phyloP scores from a whole-genome alignment of 2,329 filamentous ascomycete species.

The Phialocephala subalpina region DNA sequence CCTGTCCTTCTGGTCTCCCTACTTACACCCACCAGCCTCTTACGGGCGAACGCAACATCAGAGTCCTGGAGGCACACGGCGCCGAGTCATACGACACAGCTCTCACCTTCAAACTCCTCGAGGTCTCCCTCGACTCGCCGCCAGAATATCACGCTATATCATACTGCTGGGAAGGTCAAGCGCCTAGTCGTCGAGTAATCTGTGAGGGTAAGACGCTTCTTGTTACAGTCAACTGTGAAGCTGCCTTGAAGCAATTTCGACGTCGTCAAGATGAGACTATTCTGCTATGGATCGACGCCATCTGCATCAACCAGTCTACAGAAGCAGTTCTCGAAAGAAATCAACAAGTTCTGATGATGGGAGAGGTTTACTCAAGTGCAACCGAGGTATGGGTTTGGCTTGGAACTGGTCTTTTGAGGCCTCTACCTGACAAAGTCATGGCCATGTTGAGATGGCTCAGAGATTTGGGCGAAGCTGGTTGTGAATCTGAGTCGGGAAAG shows the following conservation, averaged over 20 bases:
- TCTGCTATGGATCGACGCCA: slow-evolving; percentile 11
- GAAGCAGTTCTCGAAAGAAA: slow-evolving; percentile 7
- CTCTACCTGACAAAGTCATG: background rate
- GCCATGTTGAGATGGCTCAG: background rate
- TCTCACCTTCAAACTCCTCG: slow-evolving; percentile 2
- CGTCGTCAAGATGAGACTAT: background rate
- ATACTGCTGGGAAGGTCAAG: slow-evolving; percentile 22
- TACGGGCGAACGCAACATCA: background rate
- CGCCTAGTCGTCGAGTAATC: background rate
- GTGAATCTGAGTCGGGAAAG: background rate
- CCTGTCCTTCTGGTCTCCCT: background rate
- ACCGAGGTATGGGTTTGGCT: slow-evolving; percentile 12
- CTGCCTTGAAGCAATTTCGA: slow-evolving; percentile 13
- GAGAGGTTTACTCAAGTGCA: slow-evolving; percentile 5
- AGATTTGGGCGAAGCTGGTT: background rate
- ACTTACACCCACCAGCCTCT: slow-evolving; percentile 2
- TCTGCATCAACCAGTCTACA: slow-evolving; percentile 10
- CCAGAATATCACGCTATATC: slow-evolving; percentile 16
- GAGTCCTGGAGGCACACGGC: slow-evolving; percentile 7
- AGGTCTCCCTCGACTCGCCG: slow-evolving; percentile 6
- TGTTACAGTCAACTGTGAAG: slow-evolving; percentile 16
- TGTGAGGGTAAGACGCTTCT: slow-evolving; percentile 9
- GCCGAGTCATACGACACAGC: slow-evolving; percentile 1
- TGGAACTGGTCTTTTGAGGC: background rate
- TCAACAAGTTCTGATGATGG: slow-evolving; percentile 15